Percentiles rank a stretch among this genome's conserved stretches.
Conservation (phyloP, 2,329 filamentous ascomycete genomes). For the Dothiorella sarmentorum region DNA sequence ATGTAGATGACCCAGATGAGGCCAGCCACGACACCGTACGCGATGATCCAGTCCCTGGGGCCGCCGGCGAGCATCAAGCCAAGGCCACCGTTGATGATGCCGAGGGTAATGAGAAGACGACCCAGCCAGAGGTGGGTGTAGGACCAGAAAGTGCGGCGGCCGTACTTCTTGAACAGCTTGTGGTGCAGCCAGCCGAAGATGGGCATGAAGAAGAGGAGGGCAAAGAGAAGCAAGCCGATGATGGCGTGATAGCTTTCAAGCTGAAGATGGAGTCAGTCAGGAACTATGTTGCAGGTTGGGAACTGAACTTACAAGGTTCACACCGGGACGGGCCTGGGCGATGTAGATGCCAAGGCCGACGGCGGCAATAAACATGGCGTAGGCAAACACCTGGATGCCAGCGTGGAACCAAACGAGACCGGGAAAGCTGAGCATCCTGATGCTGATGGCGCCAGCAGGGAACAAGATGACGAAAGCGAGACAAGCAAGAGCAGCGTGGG, state of each 20-base stretch:
- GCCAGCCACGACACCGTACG: constrained; percentile 33
- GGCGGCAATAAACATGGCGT: constrained; percentile 47
- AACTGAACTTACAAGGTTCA: constrained; percentile 27
- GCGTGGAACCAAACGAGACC: constrained; percentile 45
- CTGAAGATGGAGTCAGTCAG: constrained; percentile 24
- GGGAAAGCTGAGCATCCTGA: constrained; percentile 42
- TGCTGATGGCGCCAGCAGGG: constrained; percentile 42
- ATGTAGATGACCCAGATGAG: constrained; percentile 36
- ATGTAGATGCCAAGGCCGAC: constrained; percentile 52
- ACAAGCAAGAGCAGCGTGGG: constrained; percentile 43
- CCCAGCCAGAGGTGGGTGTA: constrained; percentile 54
- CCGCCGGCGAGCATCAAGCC: constrained; percentile 46
- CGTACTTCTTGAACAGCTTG: constrained; percentile 43
- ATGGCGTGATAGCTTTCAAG: constrained; percentile 46
- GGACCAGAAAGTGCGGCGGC: constrained; percentile 42
- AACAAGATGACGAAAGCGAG: constrained; percentile 47
- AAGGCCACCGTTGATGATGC: constrained; percentile 54
- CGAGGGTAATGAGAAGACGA: constrained; percentile 47
- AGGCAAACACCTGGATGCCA: constrained; percentile 47
- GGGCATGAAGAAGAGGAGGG: constrained; percentile 52
- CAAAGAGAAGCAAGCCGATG: constrained; percentile 50
- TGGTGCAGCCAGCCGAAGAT: constrained; percentile 51
- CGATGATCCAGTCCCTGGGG: constrained; percentile 21
- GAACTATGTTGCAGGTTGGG: background rate
- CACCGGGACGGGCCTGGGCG: too few relatives aligned